Evolutionary conservation across 2,329 filamentous ascomycete species (phyloP), one percentile per base, ranked within the genome.

Genomic region (Cladophialophora bantiana): DNA sequence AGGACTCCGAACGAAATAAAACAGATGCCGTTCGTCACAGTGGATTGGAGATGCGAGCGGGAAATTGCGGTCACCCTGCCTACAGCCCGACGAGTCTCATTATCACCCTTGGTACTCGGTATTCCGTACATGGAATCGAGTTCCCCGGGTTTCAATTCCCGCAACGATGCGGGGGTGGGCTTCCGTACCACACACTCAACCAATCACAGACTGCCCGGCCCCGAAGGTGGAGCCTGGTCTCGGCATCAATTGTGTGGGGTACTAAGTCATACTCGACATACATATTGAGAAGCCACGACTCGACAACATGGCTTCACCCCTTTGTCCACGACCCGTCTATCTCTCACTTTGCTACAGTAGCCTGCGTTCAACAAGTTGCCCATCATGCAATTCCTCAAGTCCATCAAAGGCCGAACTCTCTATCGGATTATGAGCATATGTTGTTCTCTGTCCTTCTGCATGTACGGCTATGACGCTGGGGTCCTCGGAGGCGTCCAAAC

Each of bases 401-500:
- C 34, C 7, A 50, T 75, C 6, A 68, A 74, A 65, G 74, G 74
- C 55, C 71, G 71, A 50, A 45, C 71, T 36, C 71, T 75, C 38
- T 75, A 75, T 67, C 69, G 68, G 52, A 68, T 73, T 13, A 75
- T 75, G 74, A 73, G 71, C 60, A 68, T 71, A 13, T 71, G 71
- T 54, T 75, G 74, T 62, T 71, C 72, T 40, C 64, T 73, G 53
- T 66, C 74, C 35, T 77, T 77, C 70, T 72, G 76, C 65, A 74
- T 76, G 67, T 78, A 74, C 58, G 76, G 76, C 13, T 78, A 76
- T 72, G 76, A 78, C 67, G 76, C 76, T 10, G 76, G 76, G 64
- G 76, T 78, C 7, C 67, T 78, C 5, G 76, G 76, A 40, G 76
- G 76, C 53, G 72, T 78, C 7, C 70, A 76, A 13, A 70, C 71